phyloP scores from a whole-genome alignment of 768 basidiomycete species.

The Hericium rajendrae region DNA sequence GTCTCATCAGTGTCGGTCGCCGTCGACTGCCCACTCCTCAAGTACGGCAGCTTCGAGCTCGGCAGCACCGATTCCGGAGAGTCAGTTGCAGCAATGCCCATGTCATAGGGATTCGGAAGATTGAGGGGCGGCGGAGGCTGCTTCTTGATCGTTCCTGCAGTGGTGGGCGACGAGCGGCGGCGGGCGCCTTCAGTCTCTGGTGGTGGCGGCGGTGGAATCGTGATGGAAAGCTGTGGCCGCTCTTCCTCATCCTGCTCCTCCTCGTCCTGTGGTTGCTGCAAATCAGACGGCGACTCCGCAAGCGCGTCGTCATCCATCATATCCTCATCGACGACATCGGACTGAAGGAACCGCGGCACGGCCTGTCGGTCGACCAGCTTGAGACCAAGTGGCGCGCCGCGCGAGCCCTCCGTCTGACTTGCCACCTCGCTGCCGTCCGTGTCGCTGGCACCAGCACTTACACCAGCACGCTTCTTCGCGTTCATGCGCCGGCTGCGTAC shows the following conservation, averaged over 20 bases:
- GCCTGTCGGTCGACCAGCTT: constrained; percentile 35
- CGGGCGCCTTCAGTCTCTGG: constrained; percentile 9
- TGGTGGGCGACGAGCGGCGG: constrained; percentile 28
- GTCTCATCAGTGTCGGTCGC: background rate
- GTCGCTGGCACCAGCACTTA: constrained; percentile 14
- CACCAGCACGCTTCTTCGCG: constrained; percentile 39
- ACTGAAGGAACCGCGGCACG: constrained; percentile 16
- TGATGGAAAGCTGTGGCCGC: constrained; percentile 25
- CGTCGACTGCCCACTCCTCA: constrained; percentile 22
- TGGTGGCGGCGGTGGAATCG: constrained; percentile 31
- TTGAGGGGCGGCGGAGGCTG: constrained; percentile 46
- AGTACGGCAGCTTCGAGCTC: constrained; percentile 38
- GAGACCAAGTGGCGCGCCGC: constrained; percentile 36
- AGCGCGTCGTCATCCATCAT: constrained; percentile 20
- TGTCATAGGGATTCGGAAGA: constrained; percentile 22
- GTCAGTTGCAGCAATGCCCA: constrained; percentile 25
- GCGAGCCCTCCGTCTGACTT: constrained; percentile 16
- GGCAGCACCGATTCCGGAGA: constrained; percentile 27
- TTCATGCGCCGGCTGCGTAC: constrained; percentile 52
- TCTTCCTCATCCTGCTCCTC: constrained; percentile 7
- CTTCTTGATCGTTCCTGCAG: constrained; percentile 24
- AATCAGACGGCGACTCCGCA: constrained; percentile 31
- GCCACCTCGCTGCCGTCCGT: constrained; percentile 13
- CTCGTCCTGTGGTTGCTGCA: constrained; percentile 24
- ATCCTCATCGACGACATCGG: constrained; percentile 15